Evolutionary conservation across 176 grass and related monocot species (phyloP).

Genomic region (Carex scoparia): DNA sequence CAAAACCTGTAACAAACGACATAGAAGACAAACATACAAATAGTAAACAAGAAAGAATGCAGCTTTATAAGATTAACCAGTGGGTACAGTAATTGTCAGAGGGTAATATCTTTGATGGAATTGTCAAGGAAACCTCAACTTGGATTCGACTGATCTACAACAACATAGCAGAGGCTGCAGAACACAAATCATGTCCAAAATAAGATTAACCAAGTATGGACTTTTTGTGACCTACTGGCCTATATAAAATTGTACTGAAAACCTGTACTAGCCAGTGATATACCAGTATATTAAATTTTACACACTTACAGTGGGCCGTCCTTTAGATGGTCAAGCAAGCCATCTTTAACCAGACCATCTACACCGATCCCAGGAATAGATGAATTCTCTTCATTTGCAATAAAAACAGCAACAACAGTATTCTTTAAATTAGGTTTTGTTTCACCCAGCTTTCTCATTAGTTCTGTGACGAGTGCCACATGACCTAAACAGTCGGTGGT

Average conservation of each 20-base stretch:
- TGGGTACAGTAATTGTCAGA: neutral
- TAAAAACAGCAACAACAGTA: conserved; percentile 78
- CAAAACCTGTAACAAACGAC: conserved; percentile 52
- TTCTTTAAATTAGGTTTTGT: conserved; percentile 64
- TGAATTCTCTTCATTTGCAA: conserved; percentile 90
- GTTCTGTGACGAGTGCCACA: conserved; percentile 79
- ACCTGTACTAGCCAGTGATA: neutral
- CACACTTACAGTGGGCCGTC: conserved; percentile 70
- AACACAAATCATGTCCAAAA: neutral
- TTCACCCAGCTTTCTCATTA: conserved; percentile 74
- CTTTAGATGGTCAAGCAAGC: conserved; percentile 70
- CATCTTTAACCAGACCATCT: conserved; percentile 73
- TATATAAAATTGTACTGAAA: neutral
- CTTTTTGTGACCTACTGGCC: neutral
- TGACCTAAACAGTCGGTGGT: conserved; percentile 91
- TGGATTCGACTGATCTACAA: neutral
- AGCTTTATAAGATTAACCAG: neutral
- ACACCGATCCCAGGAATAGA: conserved; percentile 67
- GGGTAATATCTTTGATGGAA: neutral
- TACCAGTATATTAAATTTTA: neutral
- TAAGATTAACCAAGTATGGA: neutral
- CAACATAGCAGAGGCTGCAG: neutral
- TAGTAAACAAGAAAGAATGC: neutral
- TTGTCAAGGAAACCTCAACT: neutral
- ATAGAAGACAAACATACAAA: conserved; percentile 19